phyloP scores from a whole-genome alignment of 2,329 filamentous ascomycete species.

The Madurella mycetomatis region DNA sequence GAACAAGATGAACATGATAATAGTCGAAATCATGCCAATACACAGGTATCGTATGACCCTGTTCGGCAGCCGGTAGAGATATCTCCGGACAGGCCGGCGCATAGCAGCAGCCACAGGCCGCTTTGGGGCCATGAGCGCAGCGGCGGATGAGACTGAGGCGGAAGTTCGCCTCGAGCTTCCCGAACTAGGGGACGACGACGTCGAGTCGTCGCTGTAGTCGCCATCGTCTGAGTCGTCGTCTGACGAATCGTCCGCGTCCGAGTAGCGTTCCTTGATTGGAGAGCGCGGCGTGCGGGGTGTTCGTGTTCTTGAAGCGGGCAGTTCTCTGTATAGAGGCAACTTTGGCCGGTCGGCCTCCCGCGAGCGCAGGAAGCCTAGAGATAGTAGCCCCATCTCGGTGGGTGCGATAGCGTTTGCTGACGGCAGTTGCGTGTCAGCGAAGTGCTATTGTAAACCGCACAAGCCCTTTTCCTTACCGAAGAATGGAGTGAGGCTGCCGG shows the following conservation, averaged over 20 bases:
- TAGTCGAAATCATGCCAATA: slow-evolving; percentile 60
- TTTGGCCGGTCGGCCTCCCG: slow-evolving; percentile 39
- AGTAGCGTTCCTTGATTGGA: slow-evolving; percentile 47
- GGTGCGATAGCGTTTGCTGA: neutral
- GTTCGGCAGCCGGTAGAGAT: slow-evolving; percentile 62
- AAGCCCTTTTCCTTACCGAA: neutral
- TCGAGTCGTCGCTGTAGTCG: slow-evolving; percentile 37
- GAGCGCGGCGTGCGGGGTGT: slow-evolving; percentile 18
- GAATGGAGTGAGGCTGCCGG: neutral
- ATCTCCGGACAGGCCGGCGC: slow-evolving; percentile 32
- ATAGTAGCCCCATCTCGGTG: slow-evolving; percentile 45
- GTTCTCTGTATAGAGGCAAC: slow-evolving; percentile 49
- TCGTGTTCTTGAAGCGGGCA: slow-evolving; percentile 26
- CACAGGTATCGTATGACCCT: slow-evolving; percentile 76
- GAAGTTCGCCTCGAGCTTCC: slow-evolving; percentile 51
- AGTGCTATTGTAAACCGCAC: neutral
- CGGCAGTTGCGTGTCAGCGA: neutral
- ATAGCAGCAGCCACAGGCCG: slow-evolving; percentile 30
- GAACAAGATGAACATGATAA: slow-evolving; percentile 72
- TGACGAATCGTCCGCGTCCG: slow-evolving; percentile 44
- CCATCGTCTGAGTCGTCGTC: slow-evolving; percentile 37
- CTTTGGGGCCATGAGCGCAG: slow-evolving; percentile 42
- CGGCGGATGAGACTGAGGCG: slow-evolving; percentile 39
- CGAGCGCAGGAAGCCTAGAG: slow-evolving; percentile 43
- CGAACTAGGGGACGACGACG: slow-evolving; percentile 44